Base-by-base conservation (phyloP, 768 basidiomycete species). In the Strobilomyces dryophilus region DNA sequence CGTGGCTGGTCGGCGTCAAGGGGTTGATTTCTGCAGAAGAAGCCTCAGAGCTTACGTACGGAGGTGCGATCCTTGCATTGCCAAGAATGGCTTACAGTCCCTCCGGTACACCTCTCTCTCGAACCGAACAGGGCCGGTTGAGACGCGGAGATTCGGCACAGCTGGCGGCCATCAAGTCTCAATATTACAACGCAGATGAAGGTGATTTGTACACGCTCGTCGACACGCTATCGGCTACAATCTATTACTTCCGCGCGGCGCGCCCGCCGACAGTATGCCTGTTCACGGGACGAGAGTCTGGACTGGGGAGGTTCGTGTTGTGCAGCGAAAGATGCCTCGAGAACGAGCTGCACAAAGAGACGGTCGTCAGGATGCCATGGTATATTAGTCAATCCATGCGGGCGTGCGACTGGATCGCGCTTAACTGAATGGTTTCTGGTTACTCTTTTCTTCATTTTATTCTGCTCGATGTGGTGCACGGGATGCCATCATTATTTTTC, bases 241-340 rank as follows among this genome's bases (percentile, higher is more conserved):
- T 29, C 29, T 29, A 29, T 29, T 29, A 61, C 45, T 66, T 68
- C 58, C 53, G 51, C 6, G 61, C 63, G 6, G 43, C 40, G 1
- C 52, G 40, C 26, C 60, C 63, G 0, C 64, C 66, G n/a, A 65
- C 61, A 1, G 64, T 65, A 3, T 65, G 64, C 44, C 40, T 65
- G 27, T 65, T 45, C 42, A 24, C 24, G 24, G 24, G 24, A 24
- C 24, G 24, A 24, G 24, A 24, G 24, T 24, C 29, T 1, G 29
- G 29, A 6, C 41, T 64, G 42, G 61, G 64, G 31, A 55, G 61
- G 20, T 66, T 58, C 17, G 49, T 61, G 41, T 21, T 66, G 49
- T 66, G 61, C 18, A 55, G 55, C 4, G 66, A 66, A 39, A 37
- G 40, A 21, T 66, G 64, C 32, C 39, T 43, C 4, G n/a, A n/a